Evolutionary conservation across 179 eudicot genomes (phyloP).

Genomic region (Patellifolia procumbens): DNA sequence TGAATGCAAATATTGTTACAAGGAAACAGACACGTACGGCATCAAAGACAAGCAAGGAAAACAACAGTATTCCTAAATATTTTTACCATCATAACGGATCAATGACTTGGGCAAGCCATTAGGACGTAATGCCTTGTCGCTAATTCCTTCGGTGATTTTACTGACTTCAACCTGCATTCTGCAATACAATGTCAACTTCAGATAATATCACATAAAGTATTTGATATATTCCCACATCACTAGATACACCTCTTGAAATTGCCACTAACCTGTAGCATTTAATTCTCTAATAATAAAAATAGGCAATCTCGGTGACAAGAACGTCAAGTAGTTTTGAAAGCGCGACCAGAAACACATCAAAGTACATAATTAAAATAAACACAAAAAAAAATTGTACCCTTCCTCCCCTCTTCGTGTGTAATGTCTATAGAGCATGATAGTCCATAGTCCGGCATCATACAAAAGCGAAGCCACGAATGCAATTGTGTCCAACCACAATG

Average conservation of each 20-base stretch:
- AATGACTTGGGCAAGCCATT: conserved; percentile 92
- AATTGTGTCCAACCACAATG: background rate
- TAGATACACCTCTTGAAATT: background rate
- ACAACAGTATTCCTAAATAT: background rate
- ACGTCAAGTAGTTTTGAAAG: background rate
- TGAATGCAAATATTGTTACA: conserved; percentile 12
- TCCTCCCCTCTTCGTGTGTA: no score
- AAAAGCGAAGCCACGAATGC: background rate
- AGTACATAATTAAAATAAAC: background rate
- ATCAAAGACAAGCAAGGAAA: background rate
- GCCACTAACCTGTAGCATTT: background rate
- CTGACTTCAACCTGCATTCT: conserved; percentile 99
- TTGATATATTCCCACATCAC: background rate
- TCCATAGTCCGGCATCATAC: background rate
- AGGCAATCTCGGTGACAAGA: background rate
- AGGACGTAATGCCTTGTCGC: conserved; percentile 80
- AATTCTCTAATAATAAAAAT: no score
- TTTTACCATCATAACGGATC: conserved; percentile 90
- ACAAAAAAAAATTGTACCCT: background rate
- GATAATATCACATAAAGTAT: background rate
- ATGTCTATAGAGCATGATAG: background rate
- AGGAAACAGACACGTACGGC: background rate
- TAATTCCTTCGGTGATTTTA: conserved; percentile 90
- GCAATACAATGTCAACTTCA: conserved; percentile 29
- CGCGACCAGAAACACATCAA: background rate